Evolutionary conservation across 169 alveolate species (phyloP).

Genomic region (Plasmodium vinckei): DNA sequence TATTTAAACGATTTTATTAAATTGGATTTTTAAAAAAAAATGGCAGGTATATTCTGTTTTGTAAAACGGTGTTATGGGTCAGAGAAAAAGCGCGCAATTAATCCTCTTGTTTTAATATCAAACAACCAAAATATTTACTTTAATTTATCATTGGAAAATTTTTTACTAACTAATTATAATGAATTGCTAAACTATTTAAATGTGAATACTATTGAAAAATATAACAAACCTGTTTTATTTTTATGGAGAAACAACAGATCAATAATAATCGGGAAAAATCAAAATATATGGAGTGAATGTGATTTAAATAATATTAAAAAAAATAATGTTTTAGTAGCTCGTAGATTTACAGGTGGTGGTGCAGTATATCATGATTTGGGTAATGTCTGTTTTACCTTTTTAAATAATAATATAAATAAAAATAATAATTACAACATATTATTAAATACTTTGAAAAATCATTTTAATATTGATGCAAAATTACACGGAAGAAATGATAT

Average conservation of each 20-base stretch:
- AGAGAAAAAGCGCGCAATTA: neutral
- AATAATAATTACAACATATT: constrained; percentile 87
- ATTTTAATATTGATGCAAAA: constrained; percentile 83
- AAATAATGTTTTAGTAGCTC: constrained; percentile 90
- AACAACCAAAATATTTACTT: constrained; percentile 81
- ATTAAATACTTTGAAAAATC: constrained; percentile 84
- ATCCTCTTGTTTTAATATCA: constrained; percentile 78
- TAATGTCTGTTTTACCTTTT: constrained; percentile 91
- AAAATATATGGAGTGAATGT: constrained; percentile 96
- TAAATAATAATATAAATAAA: constrained; percentile 83
- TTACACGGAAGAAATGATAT: constrained; percentile 93
- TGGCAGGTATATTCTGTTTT: constrained; percentile 4
- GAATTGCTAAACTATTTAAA: constrained; percentile 56
- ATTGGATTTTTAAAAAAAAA: too few relatives aligned
- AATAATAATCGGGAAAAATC: constrained; percentile 94
- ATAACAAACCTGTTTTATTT: constrained; percentile 88
- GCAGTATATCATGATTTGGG: constrained; percentile 95
- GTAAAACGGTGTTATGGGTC: constrained; percentile 9
- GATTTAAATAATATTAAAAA: constrained; percentile 86
- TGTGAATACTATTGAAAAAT: constrained; percentile 42
- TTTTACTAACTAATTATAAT: constrained; percentile 76
- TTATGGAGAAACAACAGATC: constrained; percentile 94
- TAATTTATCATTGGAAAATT: constrained; percentile 83
- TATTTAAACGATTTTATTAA: too few relatives aligned
- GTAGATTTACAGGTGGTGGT: constrained; percentile 97